These are phyloP conservation scores for Penicillium samsonianum DNA, from an alignment of 495 filamentous ascomycete genomes.

Conservation along the genomic window DNA sequence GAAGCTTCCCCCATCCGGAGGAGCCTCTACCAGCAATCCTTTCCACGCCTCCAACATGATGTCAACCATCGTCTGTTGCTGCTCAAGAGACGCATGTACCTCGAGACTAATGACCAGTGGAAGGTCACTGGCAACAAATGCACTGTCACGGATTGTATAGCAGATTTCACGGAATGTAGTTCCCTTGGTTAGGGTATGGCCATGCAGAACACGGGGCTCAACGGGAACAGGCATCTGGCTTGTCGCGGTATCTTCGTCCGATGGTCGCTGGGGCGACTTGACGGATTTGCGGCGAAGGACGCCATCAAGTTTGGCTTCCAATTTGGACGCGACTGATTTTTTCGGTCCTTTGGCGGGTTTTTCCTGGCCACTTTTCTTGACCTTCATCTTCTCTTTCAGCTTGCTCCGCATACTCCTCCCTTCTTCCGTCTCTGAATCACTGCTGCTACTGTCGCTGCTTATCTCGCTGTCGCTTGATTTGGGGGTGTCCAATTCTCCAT, in stretches of 20 bases:
- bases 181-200: conserved; percentile 86
- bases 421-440: conserved; percentile 26
- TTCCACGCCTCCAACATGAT: conserved; percentile 83
- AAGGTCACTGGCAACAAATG: conserved; percentile 71
- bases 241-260: conserved; percentile 1
- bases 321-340: conserved; percentile 26
- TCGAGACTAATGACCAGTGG: conserved; percentile 90
- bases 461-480: conserved; percentile 26
- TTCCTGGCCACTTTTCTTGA: conserved; percentile 22
- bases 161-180: conserved; percentile 84
- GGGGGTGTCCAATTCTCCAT: conserved; percentile 62
- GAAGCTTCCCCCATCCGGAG: conserved; percentile 56
- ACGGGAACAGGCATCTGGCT: conserved; percentile 33
- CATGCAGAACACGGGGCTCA: conserved; percentile 83
- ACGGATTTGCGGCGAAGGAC: conserved; percentile 27
- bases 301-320: conserved; percentile 30
- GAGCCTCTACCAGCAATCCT: conserved; percentile 63
- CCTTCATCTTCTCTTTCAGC: conserved; percentile 22
- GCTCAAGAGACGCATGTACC: conserved; percentile 74
- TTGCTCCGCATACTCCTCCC: conserved; percentile 8
- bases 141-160: conserved; percentile 71
- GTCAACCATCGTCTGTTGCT: conserved; percentile 85
- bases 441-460: conserved; percentile 30
- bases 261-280: conserved; percentile 4
- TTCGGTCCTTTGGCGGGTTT: conserved; percentile 20